These are phyloP conservation scores for Begonia fuchsioides DNA, from an alignment of 306 rosid genomes.

Conservation along the genomic window DNA sequence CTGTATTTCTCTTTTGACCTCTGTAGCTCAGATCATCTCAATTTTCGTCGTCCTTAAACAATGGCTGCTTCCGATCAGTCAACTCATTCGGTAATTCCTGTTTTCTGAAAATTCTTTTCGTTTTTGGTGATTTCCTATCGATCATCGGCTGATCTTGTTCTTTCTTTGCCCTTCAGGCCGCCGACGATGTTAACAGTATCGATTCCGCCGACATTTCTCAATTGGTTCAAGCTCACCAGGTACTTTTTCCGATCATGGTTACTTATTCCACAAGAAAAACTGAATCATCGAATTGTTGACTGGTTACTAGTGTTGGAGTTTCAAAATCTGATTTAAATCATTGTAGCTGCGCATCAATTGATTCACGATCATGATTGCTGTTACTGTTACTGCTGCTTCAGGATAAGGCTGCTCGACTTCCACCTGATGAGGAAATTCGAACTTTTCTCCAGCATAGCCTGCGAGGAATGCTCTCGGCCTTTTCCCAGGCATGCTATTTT, in stretches of 20 bases:
- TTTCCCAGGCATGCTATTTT: constrained; percentile 44
- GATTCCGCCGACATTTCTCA: constrained; percentile 30
- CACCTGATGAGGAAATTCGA: constrained; percentile 63
- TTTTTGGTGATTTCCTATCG: not conserved
- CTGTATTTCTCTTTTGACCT: constrained; percentile 16
- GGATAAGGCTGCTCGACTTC: constrained; percentile 80
- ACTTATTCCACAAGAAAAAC: too few relatives aligned
- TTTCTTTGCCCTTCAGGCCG: constrained; percentile 23
- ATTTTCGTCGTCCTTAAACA: constrained; percentile 29
- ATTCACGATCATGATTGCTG: not conserved
- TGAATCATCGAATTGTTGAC: too few relatives aligned
- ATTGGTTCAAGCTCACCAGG: constrained; percentile 82
- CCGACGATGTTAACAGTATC: constrained; percentile 31
- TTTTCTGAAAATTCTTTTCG: not conserved
- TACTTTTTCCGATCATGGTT: constrained; percentile 4
- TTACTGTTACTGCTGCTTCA: constrained; percentile 13
- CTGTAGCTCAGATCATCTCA: constrained; percentile 8
- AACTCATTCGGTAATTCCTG: constrained; percentile 36
- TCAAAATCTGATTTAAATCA: too few relatives aligned
- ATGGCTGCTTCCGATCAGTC: constrained; percentile 67
- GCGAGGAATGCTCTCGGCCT: constrained; percentile 76
- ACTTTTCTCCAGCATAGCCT: constrained; percentile 50
- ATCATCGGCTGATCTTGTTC: not conserved
- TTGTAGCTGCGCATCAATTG: not conserved
- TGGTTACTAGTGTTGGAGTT: too few relatives aligned